phyloP scores from a whole-genome alignment of 75 land plant species.

The Pseudotsuga menziesii region DNA sequence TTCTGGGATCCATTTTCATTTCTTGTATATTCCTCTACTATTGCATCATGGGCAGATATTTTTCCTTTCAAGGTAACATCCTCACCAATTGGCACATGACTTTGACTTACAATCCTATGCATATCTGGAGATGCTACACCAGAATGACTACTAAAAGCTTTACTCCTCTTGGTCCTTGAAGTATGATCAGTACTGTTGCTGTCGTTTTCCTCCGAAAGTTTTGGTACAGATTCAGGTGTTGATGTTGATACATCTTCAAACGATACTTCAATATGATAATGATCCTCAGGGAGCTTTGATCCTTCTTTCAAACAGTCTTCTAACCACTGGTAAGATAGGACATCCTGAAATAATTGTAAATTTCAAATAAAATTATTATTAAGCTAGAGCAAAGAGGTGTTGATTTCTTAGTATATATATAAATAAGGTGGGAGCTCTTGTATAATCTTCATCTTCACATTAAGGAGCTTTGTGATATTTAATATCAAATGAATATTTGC shows the following conservation, averaged over 20 bases:
- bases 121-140: not conserved
- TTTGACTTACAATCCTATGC: not conserved
- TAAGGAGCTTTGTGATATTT: not conserved
- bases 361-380: not conserved
- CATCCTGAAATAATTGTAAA: conserved; percentile 40
- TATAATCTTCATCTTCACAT: not conserved
- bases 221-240: conserved; percentile 1
- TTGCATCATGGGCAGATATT: not conserved
- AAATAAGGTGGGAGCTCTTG: not conserved
- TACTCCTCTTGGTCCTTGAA: conserved; percentile 13
- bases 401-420: not conserved
- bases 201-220: conserved; percentile 10
- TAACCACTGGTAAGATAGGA: conserved; percentile 72
- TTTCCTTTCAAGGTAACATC: not conserved
- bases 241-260: conserved; percentile 12
- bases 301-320: conserved; percentile 80
- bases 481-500: not conserved
- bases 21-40: not conserved
- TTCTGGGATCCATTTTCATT: not conserved
- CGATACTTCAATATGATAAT: conserved; percentile 34
- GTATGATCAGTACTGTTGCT: not conserved
- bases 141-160: not conserved
- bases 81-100: not conserved
- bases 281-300: conserved; percentile 41
- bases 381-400: too few relatives aligned